Percentiles rank a stretch among this genome's conserved stretches.
Conservation (phyloP, 108 stramenopile genomes). For the Thalassiosira profunda region DNA sequence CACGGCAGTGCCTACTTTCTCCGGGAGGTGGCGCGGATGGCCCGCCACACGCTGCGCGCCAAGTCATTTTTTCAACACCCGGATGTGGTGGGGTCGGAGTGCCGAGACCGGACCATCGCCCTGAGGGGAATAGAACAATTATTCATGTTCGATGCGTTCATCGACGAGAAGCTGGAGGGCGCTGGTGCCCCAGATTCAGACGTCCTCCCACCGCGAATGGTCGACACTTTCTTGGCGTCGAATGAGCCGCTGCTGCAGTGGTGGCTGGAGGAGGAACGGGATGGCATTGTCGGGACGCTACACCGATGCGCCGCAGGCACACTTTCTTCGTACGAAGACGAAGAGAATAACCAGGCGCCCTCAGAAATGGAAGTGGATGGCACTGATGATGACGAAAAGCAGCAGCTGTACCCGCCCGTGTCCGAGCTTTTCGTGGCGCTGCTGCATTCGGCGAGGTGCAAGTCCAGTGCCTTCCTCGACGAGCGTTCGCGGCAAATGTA, state of each 20-base stretch:
- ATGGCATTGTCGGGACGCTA: conserved; percentile 49
- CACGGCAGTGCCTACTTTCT: conserved; percentile 43
- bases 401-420: conserved; percentile 49
- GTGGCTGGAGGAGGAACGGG: conserved; percentile 78
- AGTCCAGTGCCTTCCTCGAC: conserved; percentile 57
- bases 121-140: conserved; percentile 73
- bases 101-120: conserved; percentile 19
- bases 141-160: conserved; percentile 67
- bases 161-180: conserved; percentile 4
- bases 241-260: conserved; percentile 64
- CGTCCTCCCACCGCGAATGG: conserved; percentile 32
- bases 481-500: conserved; percentile 47
- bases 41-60: conserved; percentile 62
- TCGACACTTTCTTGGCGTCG: conserved; percentile 57
- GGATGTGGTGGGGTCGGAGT: conserved; percentile 55
- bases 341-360: neutral
- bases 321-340: conserved; percentile 37
- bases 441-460: conserved; percentile 65
- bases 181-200: too few species aligned
- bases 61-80: conserved; percentile 75
- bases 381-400: conserved; percentile 20
- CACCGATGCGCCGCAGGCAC: conserved; percentile 57
- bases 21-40: conserved; percentile 61
- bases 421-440: conserved; percentile 76
- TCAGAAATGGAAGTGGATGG: conserved; percentile 10